Evolutionary conservation across 257 asterid genomes (phyloP).

Genomic region (Salvia rosmarinus): DNA sequence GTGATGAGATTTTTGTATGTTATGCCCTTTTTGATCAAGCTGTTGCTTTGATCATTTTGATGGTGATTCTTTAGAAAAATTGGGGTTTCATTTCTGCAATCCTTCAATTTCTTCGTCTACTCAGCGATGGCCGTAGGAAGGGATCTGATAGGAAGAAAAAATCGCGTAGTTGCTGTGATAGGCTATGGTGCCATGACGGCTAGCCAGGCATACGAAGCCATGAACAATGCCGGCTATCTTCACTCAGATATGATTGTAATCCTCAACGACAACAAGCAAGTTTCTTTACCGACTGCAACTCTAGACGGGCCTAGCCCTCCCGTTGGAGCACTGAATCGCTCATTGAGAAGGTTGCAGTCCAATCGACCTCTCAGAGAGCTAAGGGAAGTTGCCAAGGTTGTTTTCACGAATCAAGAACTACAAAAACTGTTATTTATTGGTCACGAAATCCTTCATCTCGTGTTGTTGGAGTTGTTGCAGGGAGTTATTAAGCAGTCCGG

Average conservation of each 20-base stretch:
- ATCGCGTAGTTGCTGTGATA: conserved; percentile 73
- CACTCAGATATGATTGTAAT: conserved; percentile 97
- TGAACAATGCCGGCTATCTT: conserved; percentile 94
- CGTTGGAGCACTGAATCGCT: conserved; percentile 86
- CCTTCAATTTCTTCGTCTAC: background rate
- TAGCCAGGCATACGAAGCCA: conserved; percentile 95
- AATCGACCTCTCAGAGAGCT: conserved; percentile 89
- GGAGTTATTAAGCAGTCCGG: conserved; percentile 95
- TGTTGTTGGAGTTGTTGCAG: conserved; percentile 47
- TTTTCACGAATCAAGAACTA: background rate
- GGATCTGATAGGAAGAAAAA: conserved; percentile 54
- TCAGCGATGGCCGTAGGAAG: conserved; percentile 67
- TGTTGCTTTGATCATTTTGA: background rate
- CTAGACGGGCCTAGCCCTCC: conserved; percentile 87
- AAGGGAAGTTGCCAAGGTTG: conserved; percentile 93
- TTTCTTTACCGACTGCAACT: conserved; percentile 89
- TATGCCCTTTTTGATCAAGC: background rate
- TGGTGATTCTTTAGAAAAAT: background rate
- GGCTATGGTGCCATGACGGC: conserved; percentile 99
- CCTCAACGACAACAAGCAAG: conserved; percentile 94
- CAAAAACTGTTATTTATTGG: background rate
- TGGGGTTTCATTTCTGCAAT: background rate
- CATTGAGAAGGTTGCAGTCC: conserved; percentile 85
- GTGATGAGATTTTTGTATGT: background rate
- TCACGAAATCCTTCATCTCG: background rate